A percentile compares a stretch with the other conserved stretches of the same genome.
Conservation (phyloP, 2,329 filamentous ascomycete species). For the Talaromyces sp. region DNA sequence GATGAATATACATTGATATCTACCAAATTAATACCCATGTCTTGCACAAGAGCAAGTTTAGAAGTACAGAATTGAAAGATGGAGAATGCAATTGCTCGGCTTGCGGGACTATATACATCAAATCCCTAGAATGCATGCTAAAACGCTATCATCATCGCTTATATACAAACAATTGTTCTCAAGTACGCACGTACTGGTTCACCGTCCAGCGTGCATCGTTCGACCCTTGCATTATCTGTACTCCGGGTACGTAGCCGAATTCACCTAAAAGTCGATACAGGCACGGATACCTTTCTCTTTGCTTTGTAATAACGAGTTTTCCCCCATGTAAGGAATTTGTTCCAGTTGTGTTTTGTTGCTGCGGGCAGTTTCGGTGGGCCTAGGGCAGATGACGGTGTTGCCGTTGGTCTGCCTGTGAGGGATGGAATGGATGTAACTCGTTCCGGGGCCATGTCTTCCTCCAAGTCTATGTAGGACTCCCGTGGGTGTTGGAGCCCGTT, state of each 20-base stretch:
- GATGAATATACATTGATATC: neutral
- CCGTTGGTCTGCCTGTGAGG: neutral
- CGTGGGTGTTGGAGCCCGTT: neutral
- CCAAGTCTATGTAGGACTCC: constrained; percentile 2
- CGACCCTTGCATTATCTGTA: neutral
- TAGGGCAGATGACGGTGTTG: neutral
- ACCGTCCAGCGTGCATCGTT: neutral
- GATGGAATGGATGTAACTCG: neutral
- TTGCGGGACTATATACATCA: constrained; percentile 6
- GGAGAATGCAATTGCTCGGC: constrained; percentile 2
- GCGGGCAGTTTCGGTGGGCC: constrained; percentile 5
- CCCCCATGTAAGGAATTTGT: constrained; percentile 56
- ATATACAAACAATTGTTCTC: constrained; percentile 5
- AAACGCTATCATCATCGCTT: constrained; percentile 13
- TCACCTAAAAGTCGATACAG: constrained; percentile 5
- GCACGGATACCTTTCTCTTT: constrained; percentile 33
- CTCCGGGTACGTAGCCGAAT: neutral
- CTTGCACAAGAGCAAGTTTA: neutral
- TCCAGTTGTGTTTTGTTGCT: constrained; percentile 41
- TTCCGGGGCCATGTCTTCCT: neutral
- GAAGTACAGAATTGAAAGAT: neutral
- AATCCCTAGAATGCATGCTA: constrained; percentile 3
- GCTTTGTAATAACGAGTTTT: constrained; percentile 54
- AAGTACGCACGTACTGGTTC: neutral
- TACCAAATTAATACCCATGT: neutral